Conservation (phyloP, 352 stramenopile species). For the Globisporangium camurandrum region DNA sequence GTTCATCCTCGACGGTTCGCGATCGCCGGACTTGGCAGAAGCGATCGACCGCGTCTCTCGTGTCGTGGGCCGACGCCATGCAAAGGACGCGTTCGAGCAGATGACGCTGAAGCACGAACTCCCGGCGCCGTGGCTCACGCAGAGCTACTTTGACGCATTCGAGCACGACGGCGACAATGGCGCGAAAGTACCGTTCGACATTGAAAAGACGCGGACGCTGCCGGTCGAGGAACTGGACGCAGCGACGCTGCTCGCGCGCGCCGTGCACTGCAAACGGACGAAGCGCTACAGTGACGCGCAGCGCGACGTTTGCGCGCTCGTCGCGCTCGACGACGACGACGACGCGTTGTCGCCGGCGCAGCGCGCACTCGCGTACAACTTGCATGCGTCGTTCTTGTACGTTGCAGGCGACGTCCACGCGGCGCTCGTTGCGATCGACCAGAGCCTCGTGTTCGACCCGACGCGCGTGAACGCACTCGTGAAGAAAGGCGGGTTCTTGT, state of each 20-base stretch:
- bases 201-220: conserved; percentile 38
- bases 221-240: conserved; percentile 38
- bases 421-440: conserved; percentile 52
- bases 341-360: conserved; percentile 30
- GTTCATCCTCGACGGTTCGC: conserved; percentile 78
- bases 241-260: conserved; percentile 47
- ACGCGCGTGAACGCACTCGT: conserved; percentile 56
- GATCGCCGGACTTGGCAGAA: conserved; percentile 55
- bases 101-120: conserved; percentile 74
- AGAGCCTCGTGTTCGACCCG: conserved; percentile 47
- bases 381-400: conserved; percentile 79
- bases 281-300: conserved; percentile 47
- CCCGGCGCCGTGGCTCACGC: conserved; percentile 65
- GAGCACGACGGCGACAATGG: conserved; percentile 68
- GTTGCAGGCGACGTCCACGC: conserved; percentile 69
- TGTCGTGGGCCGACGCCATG: conserved; percentile 48
- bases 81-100: conserved; percentile 56
- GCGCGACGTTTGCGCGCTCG: conserved; percentile 27
- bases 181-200: conserved; percentile 46
- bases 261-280: conserved; percentile 58
- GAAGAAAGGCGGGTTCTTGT: conserved; percentile 79
- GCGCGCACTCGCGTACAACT: conserved; percentile 52
- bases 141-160: conserved; percentile 84
- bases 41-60: conserved; percentile 70
- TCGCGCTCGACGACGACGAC: conserved; percentile 24